Base-by-base conservation (phyloP, 2,329 filamentous ascomycete species). In the Phialophora verrucosa region DNA sequence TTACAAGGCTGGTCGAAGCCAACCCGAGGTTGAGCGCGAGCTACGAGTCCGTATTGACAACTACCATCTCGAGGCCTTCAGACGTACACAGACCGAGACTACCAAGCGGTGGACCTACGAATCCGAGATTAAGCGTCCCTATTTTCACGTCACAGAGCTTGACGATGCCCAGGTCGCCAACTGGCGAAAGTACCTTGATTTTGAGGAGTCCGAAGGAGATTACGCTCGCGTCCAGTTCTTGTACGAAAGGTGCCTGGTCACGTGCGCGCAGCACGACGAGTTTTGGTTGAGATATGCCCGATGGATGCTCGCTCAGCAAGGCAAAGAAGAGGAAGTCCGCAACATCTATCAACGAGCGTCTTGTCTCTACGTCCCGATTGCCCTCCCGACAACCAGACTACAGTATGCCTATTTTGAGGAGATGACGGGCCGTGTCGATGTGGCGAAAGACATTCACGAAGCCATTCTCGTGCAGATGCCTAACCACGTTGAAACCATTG, bases 251-350 rank as follows among this genome's bases (percentile, higher is more conserved):
- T 98, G 93, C 74, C 80, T 99, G 60, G 92, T 97, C 42, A 94
- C 92, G 0, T 96, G 92, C 74, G 94, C 95, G 17, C 90, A 96
- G 72, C 97, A 99, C 76, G 94, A 98, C 58, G 94, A 98, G 76
- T 96, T 98, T 78, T 99, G 95, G 95, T 88, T 96, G 74, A 90
- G 95, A n/a, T 99, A 97, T 78, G 92, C 91, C 17, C 85, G 94
- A 49, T 99, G 95, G 95, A 96, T 97, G 91, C 84, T 86, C 66
- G 88, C 88, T 0, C 91, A 96, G 75, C 80, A 87, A 1, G 88
- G 84, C 72, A 97, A 96, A 77, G 88, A 93, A 54, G 92, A 97
- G 76, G 93, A 97, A 75, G 90, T 94, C 5, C 90, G 95, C 64
- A 93, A 92, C 77, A 95, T 98, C 70, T 98, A 96, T 76, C 88